These are phyloP conservation scores for Sporothrix euskadiensis DNA, from an alignment of 2,329 filamentous ascomycete genomes.

Conservation along the genomic window DNA sequence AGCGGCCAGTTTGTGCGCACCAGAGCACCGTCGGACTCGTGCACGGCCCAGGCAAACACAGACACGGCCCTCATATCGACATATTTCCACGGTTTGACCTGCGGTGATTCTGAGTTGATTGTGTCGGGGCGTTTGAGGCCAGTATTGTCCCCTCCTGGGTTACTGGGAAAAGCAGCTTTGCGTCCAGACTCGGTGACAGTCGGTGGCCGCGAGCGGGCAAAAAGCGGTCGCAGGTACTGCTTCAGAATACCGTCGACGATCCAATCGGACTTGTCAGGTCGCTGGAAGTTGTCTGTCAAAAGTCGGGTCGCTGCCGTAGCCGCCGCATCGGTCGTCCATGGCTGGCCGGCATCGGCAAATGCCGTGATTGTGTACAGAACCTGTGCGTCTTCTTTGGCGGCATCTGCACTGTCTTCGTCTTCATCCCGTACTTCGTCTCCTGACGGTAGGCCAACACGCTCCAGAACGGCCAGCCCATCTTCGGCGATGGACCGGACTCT, in stretches of 20 bases:
- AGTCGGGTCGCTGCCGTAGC: conserved; percentile 39
- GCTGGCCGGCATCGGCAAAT: conserved; percentile 37
- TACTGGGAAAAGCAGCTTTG: conserved; percentile 50
- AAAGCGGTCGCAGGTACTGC: conserved; percentile 66
- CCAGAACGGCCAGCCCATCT: conserved; percentile 32
- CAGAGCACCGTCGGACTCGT: conserved; percentile 45
- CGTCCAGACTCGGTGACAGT: conserved; percentile 59
- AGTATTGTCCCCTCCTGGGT: conserved; percentile 42
- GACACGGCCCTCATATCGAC: conserved; percentile 52
- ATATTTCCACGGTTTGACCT: conserved; percentile 63
- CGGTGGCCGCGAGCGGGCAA: conserved; percentile 57
- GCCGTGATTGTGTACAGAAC: conserved; percentile 41
- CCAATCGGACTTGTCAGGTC: conserved; percentile 39
- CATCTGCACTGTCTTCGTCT: neutral
- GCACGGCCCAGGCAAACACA: conserved; percentile 63
- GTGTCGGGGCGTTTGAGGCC: conserved; percentile 31
- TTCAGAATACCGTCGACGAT: conserved; percentile 60
- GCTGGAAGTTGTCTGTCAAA: conserved; percentile 32
- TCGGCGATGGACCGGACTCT: conserved; percentile 28
- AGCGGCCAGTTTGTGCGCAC: conserved; percentile 65
- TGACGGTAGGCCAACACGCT: neutral
- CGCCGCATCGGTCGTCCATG: conserved; percentile 39
- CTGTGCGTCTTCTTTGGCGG: conserved; percentile 30
- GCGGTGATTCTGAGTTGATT: conserved; percentile 40
- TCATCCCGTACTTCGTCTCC: neutral